These are phyloP conservation scores for Microcera coccophila DNA, from an alignment of 2,329 filamentous ascomycete species.

Conservation along the genomic window DNA sequence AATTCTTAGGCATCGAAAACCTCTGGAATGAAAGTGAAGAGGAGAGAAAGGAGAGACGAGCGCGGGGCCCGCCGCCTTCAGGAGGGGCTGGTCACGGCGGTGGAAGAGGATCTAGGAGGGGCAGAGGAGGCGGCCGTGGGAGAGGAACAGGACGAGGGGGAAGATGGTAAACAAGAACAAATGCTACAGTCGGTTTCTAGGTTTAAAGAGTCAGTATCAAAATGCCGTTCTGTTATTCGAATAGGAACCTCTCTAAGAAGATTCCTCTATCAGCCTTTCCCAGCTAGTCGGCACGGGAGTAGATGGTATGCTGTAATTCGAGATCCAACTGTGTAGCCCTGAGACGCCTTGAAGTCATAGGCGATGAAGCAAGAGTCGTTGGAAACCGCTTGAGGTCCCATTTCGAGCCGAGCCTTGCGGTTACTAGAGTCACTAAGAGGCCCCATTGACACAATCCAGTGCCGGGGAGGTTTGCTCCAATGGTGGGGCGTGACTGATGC, in stretches of 20 bases:
- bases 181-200: conserved; percentile 23
- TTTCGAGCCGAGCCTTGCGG: no score
- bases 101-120: conserved; percentile 34
- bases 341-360: no score
- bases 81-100: conserved; percentile 36
- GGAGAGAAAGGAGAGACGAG: conserved; percentile 59
- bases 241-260: conserved; percentile 8
- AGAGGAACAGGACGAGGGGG: conserved; percentile 35
- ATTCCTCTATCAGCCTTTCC: conserved; percentile 14
- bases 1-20: conserved; percentile 72
- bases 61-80: conserved; percentile 51
- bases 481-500: conserved; percentile 1
- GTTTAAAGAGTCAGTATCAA: conserved; percentile 25
- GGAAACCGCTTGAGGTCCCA: not conserved
- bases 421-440: no score
- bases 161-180: no score
- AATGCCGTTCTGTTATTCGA: conserved; percentile 14
- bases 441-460: no score
- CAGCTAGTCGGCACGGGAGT: conserved; percentile 3
- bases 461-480: not conserved
- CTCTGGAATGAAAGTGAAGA: conserved; percentile 68
- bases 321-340: conserved; percentile 13
- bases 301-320: conserved; percentile 15
- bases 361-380: no score
- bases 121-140: conserved; percentile 36